These are phyloP conservation scores for Solanum hybrid DNA, from an alignment of 305 asterid genomes.

Conservation along the genomic window DNA sequence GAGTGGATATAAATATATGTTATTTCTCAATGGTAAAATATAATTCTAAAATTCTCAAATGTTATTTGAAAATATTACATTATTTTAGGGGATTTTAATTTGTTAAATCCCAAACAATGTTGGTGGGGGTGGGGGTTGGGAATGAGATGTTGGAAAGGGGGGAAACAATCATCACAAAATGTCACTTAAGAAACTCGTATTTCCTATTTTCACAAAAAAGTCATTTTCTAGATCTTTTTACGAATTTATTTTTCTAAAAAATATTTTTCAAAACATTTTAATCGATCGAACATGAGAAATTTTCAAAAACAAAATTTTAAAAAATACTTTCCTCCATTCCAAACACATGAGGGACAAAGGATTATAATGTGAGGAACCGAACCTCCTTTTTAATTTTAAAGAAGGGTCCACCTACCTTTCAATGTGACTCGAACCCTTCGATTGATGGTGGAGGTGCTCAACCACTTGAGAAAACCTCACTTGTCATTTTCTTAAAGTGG, in stretches of 20 bases:
- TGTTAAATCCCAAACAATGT: neutral
- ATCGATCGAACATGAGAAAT: neutral
- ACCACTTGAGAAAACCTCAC: neutral
- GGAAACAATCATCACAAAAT: neutral
- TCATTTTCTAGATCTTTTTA: neutral
- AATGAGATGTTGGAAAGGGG: too few species aligned
- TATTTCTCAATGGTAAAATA: neutral
- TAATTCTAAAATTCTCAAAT: neutral
- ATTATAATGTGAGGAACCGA: too few species aligned
- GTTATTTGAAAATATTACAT: neutral
- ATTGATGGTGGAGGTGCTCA: neutral
- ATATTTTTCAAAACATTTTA: neutral
- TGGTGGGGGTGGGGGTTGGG: neutral
- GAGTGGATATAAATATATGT: neutral
- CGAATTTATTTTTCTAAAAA: neutral
- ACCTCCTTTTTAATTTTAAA: too few species aligned
- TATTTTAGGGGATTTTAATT: neutral
- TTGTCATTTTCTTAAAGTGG: neutral
- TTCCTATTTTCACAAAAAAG: neutral
- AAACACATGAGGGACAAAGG: neutral
- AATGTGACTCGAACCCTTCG: neutral
- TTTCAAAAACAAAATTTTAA: too few species aligned
- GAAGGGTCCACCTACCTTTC: neutral
- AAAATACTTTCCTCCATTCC: neutral
- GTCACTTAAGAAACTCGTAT: neutral